phyloP scores from a whole-genome alignment of 805 yeast species.

The Starmerella scarabaei region DNA sequence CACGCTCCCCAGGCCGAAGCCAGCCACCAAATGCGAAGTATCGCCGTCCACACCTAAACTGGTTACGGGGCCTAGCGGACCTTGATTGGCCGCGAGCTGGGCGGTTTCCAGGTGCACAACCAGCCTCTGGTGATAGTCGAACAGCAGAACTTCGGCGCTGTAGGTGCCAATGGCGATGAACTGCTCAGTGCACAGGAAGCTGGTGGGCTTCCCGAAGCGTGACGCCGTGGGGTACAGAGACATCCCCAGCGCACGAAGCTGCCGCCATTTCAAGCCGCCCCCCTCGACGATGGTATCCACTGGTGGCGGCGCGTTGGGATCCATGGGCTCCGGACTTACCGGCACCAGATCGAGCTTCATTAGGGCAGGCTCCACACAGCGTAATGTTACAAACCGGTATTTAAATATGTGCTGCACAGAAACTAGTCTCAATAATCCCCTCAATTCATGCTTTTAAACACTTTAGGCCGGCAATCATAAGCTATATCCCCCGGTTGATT shows the following conservation, averaged over 20 bases:
- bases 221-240: constrained; percentile 26
- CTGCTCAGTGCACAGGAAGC: constrained; percentile 24
- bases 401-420: no score
- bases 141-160: constrained; percentile 50
- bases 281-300: neutral
- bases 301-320: no score
- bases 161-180: constrained; percentile 51
- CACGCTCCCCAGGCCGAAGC: constrained; percentile 52
- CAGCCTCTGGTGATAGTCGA: constrained; percentile 54
- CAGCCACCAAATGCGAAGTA: constrained; percentile 55
- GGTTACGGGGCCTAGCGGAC: constrained; percentile 37
- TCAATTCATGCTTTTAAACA: no score
- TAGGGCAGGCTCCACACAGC: no score
- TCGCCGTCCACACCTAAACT: constrained; percentile 52
- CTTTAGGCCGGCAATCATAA: no score
- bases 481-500: no score
- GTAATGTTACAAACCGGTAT: no score
- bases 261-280: constrained; percentile 26
- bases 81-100: constrained; percentile 1
- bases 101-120: constrained; percentile 32
- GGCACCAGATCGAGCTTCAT: no score
- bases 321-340: constrained; percentile 1
- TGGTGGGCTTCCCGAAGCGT: constrained; percentile 41
- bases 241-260: constrained; percentile 32
- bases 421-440: no score